Evolutionary conservation across 2,329 filamentous ascomycete species (phyloP), one percentile per base, ranked within the genome.

Genomic region (Monilinia laxa): DNA sequence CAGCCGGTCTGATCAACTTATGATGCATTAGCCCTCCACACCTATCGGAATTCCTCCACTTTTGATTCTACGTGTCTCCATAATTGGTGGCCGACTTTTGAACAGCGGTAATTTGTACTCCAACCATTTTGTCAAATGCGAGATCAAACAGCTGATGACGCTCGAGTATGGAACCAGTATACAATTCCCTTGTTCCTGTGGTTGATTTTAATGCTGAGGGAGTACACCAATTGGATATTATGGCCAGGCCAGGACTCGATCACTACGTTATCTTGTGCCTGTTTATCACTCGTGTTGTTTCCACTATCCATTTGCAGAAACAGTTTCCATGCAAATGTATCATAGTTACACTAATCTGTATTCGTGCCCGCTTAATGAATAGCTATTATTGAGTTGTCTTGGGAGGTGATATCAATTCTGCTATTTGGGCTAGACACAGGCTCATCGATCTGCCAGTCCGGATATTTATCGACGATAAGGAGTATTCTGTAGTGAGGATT

Each of bases 221-320:
- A 65, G 35, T 59, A 63, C 67, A 62, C 70, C 66, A 70, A 70
- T 71, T 72, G 69, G 58, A 67, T 62, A 68, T 69, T 55, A 35
- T n/a, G 42, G 69, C 52, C 64, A 67, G 54, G 62, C 68, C 68
- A 70, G 68, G 64, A 68, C 64, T 69, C 60, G 58, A 68, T 55
- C 60, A 45, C 64, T 45, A 47, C 64, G 56, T 66, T 62, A 62
- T 62, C 64, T 62, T 45, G 38, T 47, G 53, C 64, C 67, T 64
- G 59, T 65, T 68, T 68, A 66, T 62, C 58, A 58, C 47, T 58
- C 59, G 35, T 54, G 64, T 69, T 63, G 67, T 66, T 66, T 56
- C 63, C 63, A 71, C 71, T 73, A 73, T 78, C 78, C 78, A 73
- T 79, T 79, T 76, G 70, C 59, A 80, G 79, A 71, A 80, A 80